Evolutionary conservation across 2,329 filamentous ascomycete genomes (phyloP).

Genomic region (Phialocephala sp.): DNA sequence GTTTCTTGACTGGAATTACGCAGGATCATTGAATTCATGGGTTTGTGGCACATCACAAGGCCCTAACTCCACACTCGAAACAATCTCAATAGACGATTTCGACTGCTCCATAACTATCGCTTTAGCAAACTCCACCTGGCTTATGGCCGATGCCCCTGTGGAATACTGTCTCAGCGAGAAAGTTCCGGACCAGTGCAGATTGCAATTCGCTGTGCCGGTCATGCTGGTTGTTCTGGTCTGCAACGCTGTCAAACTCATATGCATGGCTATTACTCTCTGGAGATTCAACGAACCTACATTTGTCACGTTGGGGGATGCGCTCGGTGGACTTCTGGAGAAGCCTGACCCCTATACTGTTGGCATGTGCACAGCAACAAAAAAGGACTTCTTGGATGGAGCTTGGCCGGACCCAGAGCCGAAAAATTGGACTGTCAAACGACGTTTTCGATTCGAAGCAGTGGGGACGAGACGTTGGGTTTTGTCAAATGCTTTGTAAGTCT

Average conservation of each 20-base stretch:
- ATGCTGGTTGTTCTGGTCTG: conserved; percentile 30
- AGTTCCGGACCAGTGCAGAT: conserved; percentile 27
- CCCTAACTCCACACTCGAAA: conserved; percentile 22
- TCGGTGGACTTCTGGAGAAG: conserved; percentile 20
- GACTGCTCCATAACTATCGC: conserved; percentile 26
- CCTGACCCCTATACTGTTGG: conserved; percentile 27
- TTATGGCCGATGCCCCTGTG: conserved; percentile 24
- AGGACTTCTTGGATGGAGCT: conserved; percentile 27
- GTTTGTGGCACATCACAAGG: conserved; percentile 26
- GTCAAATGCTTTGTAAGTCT: conserved; percentile 27
- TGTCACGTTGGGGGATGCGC: conserved; percentile 28
- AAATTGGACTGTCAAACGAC: conserved; percentile 21
- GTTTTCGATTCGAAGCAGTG: conserved; percentile 28
- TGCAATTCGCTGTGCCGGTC: conserved; percentile 30
- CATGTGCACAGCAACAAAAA: conserved; percentile 31
- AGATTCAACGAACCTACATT: conserved; percentile 28
- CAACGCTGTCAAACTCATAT: conserved; percentile 28
- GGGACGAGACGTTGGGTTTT: conserved; percentile 24
- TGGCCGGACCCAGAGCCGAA: conserved; percentile 27
- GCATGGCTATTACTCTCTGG: conserved; percentile 26
- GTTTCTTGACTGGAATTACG: conserved; percentile 28
- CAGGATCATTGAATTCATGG: conserved; percentile 25
- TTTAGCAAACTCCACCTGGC: conserved; percentile 18
- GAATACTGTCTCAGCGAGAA: conserved; percentile 30
- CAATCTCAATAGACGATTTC: conserved; percentile 27